Evolutionary conservation across 2,329 filamentous ascomycete genomes (phyloP), one percentile per base, ranked within the genome.

Genomic region (Cytospora schulzeri): DNA sequence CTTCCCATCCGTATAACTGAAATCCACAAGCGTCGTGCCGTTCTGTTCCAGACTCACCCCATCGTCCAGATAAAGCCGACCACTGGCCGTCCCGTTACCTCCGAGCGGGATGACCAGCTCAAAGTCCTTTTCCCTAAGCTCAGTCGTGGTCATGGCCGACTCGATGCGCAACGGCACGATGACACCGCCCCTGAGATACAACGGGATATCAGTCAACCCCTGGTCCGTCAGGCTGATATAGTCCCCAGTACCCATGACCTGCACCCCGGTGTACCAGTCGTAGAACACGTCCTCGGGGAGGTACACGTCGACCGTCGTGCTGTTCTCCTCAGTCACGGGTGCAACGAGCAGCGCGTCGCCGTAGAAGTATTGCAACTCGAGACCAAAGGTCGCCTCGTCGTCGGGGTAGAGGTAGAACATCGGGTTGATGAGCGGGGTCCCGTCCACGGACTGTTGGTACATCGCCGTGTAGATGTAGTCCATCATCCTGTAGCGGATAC

Each of bases 401-500:
- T 74, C 57, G 2, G 80, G 90, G 73, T 91, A 92, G 19, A 85
- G 71, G 75, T 87, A 92, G 76, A 89, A 91, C 66, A 92, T 73
- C 0, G 90, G 89, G 74, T 85, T 87, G 57, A 92, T 75, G 67
- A 87, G 78, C 0, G 90, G 89, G 1, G 83, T 86, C 58, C 90
- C 90, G 52, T 83, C 85, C 19, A 79, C 71, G 17, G 80, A 83
- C 74, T 92, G 89, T 60, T 76, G 75, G 72, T 88, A 80, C 68
- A 92, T 77, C 0, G 86, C 85, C 1, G 90, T 92, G 79, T 92
- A 92, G 65, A 91, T 81, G 76, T 92, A 92, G 73, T 92, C 90
- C 15, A 93, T 79, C 2, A 92, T 79, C 26, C 82, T 82, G 77
- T 92, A 93, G 26, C 90, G 83, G 65, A 86, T 87, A 60, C 84